Evolutionary conservation across 306 rosid genomes (phyloP).

Genomic region (Biancaea sappan): DNA sequence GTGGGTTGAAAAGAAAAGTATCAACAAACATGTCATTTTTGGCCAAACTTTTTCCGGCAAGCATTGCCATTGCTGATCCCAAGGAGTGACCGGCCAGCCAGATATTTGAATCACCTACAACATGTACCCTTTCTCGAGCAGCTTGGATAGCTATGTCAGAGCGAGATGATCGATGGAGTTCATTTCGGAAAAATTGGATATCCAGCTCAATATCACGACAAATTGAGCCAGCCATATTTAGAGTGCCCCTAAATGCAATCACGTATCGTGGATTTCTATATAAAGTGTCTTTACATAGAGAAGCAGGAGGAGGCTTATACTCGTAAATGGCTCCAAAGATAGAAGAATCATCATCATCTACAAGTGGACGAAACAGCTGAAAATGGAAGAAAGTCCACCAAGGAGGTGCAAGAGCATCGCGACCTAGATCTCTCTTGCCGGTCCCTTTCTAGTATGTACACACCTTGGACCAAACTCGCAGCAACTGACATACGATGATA

Average conservation of each 20-base stretch:
- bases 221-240: slow-evolving; percentile 56
- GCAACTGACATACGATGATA: slow-evolving; percentile 78
- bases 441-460: slow-evolving; percentile 76
- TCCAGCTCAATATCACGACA: slow-evolving; percentile 75
- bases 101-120: slow-evolving; percentile 64
- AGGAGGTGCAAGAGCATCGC: slow-evolving; percentile 73
- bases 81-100: slow-evolving; percentile 96
- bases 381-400: slow-evolving; percentile 93
- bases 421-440: slow-evolving; percentile 65
- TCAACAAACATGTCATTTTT: slow-evolving; percentile 54
- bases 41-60: slow-evolving; percentile 87
- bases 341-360: slow-evolving; percentile 81
- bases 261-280: slow-evolving; percentile 68
- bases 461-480: slow-evolving; percentile 93
- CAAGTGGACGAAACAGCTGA: slow-evolving; percentile 58
- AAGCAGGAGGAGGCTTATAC: slow-evolving; percentile 71
- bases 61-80: slow-evolving; percentile 92
- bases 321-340: slow-evolving; percentile 85
- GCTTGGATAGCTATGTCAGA: slow-evolving; percentile 77
- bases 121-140: slow-evolving; percentile 66
- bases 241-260: slow-evolving; percentile 86
- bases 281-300: slow-evolving; percentile 39
- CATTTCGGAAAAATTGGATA: slow-evolving; percentile 58
- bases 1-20: slow-evolving; percentile 90
- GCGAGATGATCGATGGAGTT: slow-evolving; percentile 79